Evolutionary conservation across 2,329 filamentous ascomycete genomes (phyloP).

Genomic region (Stachybotrys chartarum): DNA sequence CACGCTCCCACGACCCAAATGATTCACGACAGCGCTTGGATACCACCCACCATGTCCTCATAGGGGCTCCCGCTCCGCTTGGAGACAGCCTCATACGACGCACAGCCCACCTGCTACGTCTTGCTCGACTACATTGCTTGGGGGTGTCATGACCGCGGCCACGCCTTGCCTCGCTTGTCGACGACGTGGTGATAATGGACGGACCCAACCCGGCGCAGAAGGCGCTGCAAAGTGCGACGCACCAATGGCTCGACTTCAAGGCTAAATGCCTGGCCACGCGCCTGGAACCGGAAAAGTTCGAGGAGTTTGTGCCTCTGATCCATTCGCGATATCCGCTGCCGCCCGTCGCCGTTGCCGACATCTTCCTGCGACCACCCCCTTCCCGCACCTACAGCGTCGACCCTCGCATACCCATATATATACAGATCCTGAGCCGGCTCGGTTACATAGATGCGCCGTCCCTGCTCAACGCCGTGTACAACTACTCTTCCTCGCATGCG

Average conservation of each 20-base stretch:
- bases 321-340: slow-evolving; percentile 44
- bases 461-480: slow-evolving; percentile 47
- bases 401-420: slow-evolving; percentile 51
- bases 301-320: slow-evolving; percentile 41
- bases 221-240: slow-evolving; percentile 19
- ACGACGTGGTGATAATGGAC: slow-evolving; percentile 16
- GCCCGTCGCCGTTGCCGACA: slow-evolving; percentile 43
- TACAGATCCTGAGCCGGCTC: slow-evolving; percentile 46
- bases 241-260: slow-evolving; percentile 46
- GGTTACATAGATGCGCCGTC: slow-evolving; percentile 46
- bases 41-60: background rate
- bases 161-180: background rate
- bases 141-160: background rate
- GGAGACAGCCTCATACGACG: background rate
- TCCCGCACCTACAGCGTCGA: slow-evolving; percentile 45
- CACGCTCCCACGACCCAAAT: background rate
- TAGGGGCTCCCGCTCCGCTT: background rate
- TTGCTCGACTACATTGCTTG: background rate
- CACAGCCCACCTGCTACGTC: background rate
- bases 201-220: slow-evolving; percentile 10
- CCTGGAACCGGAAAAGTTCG: slow-evolving; percentile 47
- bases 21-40: background rate
- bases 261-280: slow-evolving; percentile 41
- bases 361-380: slow-evolving; percentile 49
- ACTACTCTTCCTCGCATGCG: slow-evolving; percentile 46